These are phyloP conservation scores for Closterium sp. DNA, from an alignment of 139 green algal species.

Conservation along the genomic window DNA sequence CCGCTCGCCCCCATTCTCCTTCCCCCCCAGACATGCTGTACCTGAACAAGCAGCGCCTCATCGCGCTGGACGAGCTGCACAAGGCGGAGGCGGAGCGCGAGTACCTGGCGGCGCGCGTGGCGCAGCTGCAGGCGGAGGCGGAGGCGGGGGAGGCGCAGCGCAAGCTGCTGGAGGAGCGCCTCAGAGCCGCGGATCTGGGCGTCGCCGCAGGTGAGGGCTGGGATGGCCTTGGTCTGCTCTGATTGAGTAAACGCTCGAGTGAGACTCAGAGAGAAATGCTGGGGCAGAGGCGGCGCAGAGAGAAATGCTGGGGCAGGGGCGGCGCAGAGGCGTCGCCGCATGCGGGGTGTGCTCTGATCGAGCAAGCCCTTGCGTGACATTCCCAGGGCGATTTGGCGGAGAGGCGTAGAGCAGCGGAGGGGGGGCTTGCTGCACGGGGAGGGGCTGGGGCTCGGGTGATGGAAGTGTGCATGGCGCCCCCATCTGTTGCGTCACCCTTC, in stretches of 20 bases:
- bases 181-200: neutral
- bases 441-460: slow-evolving; percentile 1
- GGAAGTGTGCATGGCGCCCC: too few species aligned
- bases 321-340: too few species aligned
- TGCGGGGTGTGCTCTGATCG: neutral
- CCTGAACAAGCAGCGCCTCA: slow-evolving; percentile 9
- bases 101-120: slow-evolving; percentile 16
- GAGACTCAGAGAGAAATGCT: too few species aligned
- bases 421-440: neutral
- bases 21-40: slow-evolving; percentile 40
- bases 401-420: too few species aligned
- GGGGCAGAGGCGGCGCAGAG: too few species aligned
- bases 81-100: neutral
- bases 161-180: slow-evolving; percentile 19
- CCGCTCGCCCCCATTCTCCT: neutral
- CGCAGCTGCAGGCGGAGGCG: slow-evolving; percentile 36
- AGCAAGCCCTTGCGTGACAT: slow-evolving; percentile 40
- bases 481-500: too few species aligned
- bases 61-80: slow-evolving; percentile 36
- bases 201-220: neutral
- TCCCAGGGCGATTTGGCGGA: too few species aligned
- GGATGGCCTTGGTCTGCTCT: too few species aligned
- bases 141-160: slow-evolving; percentile 17
- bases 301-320: too few species aligned
- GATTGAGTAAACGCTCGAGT: too few species aligned